phyloP scores from a whole-genome alignment of 2,329 filamentous ascomycete species.

The Phaeosphaeria sp. region DNA sequence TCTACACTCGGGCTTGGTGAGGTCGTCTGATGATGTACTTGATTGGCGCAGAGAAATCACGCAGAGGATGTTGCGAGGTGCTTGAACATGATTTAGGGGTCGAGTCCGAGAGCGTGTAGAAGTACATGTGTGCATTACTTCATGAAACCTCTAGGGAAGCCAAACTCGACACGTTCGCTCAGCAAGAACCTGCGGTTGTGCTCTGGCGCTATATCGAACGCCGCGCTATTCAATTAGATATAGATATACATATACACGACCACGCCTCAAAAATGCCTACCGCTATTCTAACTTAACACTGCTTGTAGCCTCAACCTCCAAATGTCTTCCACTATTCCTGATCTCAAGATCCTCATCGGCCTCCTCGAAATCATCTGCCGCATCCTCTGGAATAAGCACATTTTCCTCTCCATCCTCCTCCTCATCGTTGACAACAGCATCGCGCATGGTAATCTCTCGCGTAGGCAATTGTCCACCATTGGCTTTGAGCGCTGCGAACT shows the following conservation, averaged over 20 bases:
- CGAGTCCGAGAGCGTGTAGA: not conserved
- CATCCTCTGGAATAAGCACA: conserved; percentile 27
- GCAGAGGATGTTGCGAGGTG: not conserved
- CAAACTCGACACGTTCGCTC: not conserved
- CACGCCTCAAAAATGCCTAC: not conserved
- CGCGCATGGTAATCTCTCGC: conserved; percentile 44
- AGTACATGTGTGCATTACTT: not conserved
- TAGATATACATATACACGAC: not conserved
- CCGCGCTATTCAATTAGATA: not conserved
- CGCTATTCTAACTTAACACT: conserved; percentile 6
- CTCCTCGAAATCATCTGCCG: conserved; percentile 3
- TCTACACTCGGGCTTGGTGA: not conserved
- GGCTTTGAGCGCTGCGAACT: conserved; percentile 64
- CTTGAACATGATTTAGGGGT: not conserved
- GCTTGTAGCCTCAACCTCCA: conserved; percentile 6
- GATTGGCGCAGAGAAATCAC: not conserved
- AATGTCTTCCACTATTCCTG: not conserved
- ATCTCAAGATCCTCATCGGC: conserved; percentile 6
- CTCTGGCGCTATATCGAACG: not conserved
- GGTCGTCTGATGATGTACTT: not conserved
- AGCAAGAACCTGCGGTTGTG: not conserved
- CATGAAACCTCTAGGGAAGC: not conserved
- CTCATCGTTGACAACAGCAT: conserved; percentile 32
- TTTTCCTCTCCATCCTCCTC: conserved; percentile 38
- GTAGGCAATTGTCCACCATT: conserved; percentile 44